phyloP scores from a whole-genome alignment of 306 rosid genomes.

The Leucaena leucocephala region DNA sequence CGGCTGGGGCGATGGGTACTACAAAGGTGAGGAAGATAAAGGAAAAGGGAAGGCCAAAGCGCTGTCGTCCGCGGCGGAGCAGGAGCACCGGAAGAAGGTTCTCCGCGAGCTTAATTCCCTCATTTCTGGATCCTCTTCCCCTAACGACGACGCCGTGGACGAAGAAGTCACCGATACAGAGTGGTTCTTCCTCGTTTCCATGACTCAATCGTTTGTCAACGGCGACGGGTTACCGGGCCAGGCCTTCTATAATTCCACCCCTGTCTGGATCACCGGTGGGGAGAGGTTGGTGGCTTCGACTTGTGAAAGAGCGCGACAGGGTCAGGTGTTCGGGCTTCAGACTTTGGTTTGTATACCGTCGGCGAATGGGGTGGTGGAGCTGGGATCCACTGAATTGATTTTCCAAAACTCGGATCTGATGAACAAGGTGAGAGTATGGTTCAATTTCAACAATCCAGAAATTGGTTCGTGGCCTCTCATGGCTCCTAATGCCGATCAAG shows the following conservation, averaged over 20 bases:
- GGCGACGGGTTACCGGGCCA: constrained; percentile 78
- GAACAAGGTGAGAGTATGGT: constrained; percentile 70
- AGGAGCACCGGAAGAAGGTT: constrained; percentile 79
- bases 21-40: constrained; percentile 85
- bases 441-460: constrained; percentile 72
- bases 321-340: constrained; percentile 61
- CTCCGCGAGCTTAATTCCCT: constrained; percentile 84
- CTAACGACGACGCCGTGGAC: constrained; percentile 63
- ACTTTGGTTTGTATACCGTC: constrained; percentile 85
- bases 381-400: constrained; percentile 55
- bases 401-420: constrained; percentile 71
- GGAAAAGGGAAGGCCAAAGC: constrained; percentile 44
- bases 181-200: constrained; percentile 92
- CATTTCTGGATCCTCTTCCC: constrained; percentile 67
- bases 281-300: constrained; percentile 51
- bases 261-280: constrained; percentile 73
- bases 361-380: constrained; percentile 79
- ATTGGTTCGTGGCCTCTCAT: constrained; percentile 64
- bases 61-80: constrained; percentile 58
- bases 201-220: constrained; percentile 81
- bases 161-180: constrained; percentile 96
- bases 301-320: constrained; percentile 81
- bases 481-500: constrained; percentile 56
- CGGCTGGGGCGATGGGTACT: constrained; percentile 98
- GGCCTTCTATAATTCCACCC: constrained; percentile 57